Evolutionary conservation across 75 land plant species (phyloP).

Genomic region (Larix kaempferi): DNA sequence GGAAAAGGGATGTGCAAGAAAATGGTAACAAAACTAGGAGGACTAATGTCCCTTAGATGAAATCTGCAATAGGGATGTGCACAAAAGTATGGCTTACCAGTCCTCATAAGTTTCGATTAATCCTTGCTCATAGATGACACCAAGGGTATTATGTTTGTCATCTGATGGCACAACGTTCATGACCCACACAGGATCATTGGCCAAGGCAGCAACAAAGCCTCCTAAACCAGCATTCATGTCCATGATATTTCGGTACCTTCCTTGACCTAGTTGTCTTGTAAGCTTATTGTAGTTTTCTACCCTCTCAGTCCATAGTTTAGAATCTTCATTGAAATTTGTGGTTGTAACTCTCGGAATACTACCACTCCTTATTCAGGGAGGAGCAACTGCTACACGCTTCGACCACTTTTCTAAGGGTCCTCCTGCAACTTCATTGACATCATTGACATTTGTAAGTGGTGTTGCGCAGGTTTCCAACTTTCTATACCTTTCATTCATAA

Average conservation of each 20-base stretch:
- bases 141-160: conserved; percentile 38
- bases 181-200: conserved; percentile 47
- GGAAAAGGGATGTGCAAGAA: too few relatives aligned
- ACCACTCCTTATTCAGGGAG: conserved; percentile 60
- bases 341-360: conserved; percentile 32
- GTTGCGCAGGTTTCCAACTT: conserved; percentile 64
- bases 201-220: conserved; percentile 53
- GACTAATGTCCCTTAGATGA: too few relatives aligned
- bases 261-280: conserved; percentile 17
- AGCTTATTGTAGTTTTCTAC: conserved; percentile 30
- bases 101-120: conserved; percentile 58
- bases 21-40: too few relatives aligned
- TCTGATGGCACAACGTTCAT: conserved; percentile 55
- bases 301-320: conserved; percentile 34
- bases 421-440: conserved; percentile 36
- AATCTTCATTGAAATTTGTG: conserved; percentile 35
- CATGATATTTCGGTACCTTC: conserved; percentile 51
- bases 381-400: conserved; percentile 35
- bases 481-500: conserved; percentile 26
- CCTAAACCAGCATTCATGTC: conserved; percentile 64
- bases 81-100: conserved; percentile 22
- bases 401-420: conserved; percentile 57
- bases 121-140: conserved; percentile 61
- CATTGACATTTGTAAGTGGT: conserved; percentile 41
- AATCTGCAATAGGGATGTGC: too few relatives aligned